Evolutionary conservation across 176 grass and related monocot genomes (phyloP).

Genomic region (Oryza officinalis): DNA sequence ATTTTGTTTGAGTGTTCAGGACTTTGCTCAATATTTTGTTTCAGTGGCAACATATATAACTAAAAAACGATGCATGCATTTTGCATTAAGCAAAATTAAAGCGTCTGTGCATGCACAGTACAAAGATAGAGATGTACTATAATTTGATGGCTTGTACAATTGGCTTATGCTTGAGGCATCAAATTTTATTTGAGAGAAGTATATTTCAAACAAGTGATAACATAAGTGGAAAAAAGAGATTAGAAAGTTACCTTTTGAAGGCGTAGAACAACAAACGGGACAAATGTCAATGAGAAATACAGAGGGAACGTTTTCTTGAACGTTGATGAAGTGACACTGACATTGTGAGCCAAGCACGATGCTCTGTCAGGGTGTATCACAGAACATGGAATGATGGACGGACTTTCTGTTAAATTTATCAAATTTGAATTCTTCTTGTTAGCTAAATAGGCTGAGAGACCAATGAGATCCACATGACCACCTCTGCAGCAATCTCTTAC

Average conservation of each 20-base stretch:
- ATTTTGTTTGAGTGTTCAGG: not conserved
- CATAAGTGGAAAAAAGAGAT: slow-evolving; percentile 27
- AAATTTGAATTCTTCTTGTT: slow-evolving; percentile 52
- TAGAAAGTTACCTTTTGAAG: slow-evolving; percentile 87
- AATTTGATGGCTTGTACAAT: not conserved
- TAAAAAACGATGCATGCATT: not conserved
- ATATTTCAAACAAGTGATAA: slow-evolving; percentile 13
- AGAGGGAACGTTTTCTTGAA: slow-evolving; percentile 98
- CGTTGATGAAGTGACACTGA: slow-evolving; percentile 70
- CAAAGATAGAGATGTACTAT: slow-evolving; percentile 7
- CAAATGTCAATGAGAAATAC: slow-evolving; percentile 97
- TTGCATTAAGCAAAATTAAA: slow-evolving; percentile 9
- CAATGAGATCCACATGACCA: slow-evolving; percentile 68
- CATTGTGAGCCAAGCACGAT: slow-evolving; percentile 79
- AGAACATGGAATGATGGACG: slow-evolving; percentile 82
- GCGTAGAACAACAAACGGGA: slow-evolving; percentile 89
- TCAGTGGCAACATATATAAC: not conserved
- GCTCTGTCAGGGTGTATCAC: slow-evolving; percentile 85
- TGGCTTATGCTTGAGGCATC: slow-evolving; percentile 7
- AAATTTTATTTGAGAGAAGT: slow-evolving; percentile 17
- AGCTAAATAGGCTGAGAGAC: slow-evolving; percentile 66
- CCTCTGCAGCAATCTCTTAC: slow-evolving; percentile 89
- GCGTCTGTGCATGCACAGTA: slow-evolving; percentile 11
- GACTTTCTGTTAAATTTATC: slow-evolving; percentile 61
- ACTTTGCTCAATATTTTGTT: slow-evolving; percentile 18